phyloP scores from a whole-genome alignment of 2,329 filamentous ascomycete species.

The Coleophoma eucalyptorum region DNA sequence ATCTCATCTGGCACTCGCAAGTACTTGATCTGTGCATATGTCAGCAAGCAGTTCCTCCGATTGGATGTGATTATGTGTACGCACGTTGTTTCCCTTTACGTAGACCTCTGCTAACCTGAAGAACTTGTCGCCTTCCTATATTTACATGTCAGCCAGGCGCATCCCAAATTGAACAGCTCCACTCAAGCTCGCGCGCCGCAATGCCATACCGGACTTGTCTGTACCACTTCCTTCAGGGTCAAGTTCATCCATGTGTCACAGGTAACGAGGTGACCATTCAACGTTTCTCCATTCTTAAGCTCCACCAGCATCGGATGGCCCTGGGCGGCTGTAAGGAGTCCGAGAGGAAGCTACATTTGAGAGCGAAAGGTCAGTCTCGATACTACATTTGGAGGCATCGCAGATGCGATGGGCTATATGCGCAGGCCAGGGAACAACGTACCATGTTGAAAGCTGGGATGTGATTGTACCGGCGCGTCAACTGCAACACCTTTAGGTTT shows the following conservation, averaged over 20 bases:
- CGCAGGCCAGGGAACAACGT: slow-evolving; percentile 1
- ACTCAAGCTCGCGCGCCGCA: background rate
- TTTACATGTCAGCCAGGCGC: slow-evolving; percentile 11
- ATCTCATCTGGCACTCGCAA: slow-evolving; percentile 95
- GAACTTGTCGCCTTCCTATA: slow-evolving; percentile 86
- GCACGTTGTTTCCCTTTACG: slow-evolving; percentile 93
- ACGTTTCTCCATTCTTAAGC: slow-evolving; percentile 94
- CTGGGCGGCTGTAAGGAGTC: slow-evolving; percentile 90
- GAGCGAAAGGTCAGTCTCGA: background rate
- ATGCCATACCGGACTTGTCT: slow-evolving; percentile 74
- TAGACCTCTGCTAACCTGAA: slow-evolving; percentile 90
- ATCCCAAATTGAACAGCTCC: background rate
- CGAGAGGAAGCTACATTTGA: slow-evolving; percentile 57
- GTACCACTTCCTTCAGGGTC: slow-evolving; percentile 93
- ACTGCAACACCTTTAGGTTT: no score
- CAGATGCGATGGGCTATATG: background rate
- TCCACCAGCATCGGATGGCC: slow-evolving; percentile 98
- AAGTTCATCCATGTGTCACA: slow-evolving; percentile 99
- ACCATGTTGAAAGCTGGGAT: slow-evolving; percentile 10
- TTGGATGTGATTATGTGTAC: slow-evolving; percentile 6
- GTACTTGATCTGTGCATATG: slow-evolving; percentile 74
- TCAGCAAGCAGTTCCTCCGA: slow-evolving; percentile 6
- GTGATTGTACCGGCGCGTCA: background rate
- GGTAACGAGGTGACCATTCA: slow-evolving; percentile 92
- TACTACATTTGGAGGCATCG: background rate